Percentiles rank a stretch among this genome's conserved stretches.
Evolutionary conservation across 768 basidiomycete genomes (phyloP).

Genomic region (Candolleomyces aberdarensis): DNA sequence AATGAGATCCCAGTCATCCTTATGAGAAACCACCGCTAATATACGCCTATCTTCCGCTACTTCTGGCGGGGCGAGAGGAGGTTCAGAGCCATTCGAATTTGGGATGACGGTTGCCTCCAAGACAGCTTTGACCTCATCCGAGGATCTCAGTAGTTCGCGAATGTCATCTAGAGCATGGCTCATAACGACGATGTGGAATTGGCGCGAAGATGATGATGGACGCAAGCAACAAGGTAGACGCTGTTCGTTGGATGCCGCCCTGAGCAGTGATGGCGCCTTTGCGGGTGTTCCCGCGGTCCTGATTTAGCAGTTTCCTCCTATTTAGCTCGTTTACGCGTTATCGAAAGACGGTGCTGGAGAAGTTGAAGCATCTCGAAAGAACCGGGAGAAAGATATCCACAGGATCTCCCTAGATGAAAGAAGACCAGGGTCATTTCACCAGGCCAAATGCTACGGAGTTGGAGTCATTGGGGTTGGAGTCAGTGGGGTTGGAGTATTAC

Average conservation of each 20-base stretch:
- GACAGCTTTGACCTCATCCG: slow-evolving; percentile 44
- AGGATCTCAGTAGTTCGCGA: slow-evolving; percentile 22
- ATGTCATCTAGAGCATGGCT: slow-evolving; percentile 17
- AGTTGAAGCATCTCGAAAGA: too few relatives aligned
- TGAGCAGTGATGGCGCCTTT: not conserved
- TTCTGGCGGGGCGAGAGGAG: slow-evolving; percentile 4
- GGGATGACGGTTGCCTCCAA: slow-evolving; percentile 36
- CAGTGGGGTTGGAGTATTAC: too few relatives aligned
- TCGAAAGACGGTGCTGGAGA: too few relatives aligned
- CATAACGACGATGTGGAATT: slow-evolving; percentile 7
- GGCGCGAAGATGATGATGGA: not conserved
- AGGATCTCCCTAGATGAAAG: too few relatives aligned
- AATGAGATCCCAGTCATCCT: slow-evolving; percentile 33
- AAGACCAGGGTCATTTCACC: too few relatives aligned
- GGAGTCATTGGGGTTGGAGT: too few relatives aligned
- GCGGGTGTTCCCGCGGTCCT: too few relatives aligned
- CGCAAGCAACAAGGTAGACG: not conserved
- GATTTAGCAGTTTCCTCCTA: too few relatives aligned
- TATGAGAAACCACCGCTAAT: slow-evolving; percentile 51
- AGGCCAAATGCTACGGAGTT: too few relatives aligned
- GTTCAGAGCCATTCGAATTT: slow-evolving; percentile 4
- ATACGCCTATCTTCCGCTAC: slow-evolving; percentile 30
- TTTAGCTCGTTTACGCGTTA: too few relatives aligned
- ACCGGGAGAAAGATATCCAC: too few relatives aligned
- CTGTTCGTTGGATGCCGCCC: not conserved